Conservation (phyloP, 2,329 filamentous ascomycete species). For the Byssochlamys sp. region DNA sequence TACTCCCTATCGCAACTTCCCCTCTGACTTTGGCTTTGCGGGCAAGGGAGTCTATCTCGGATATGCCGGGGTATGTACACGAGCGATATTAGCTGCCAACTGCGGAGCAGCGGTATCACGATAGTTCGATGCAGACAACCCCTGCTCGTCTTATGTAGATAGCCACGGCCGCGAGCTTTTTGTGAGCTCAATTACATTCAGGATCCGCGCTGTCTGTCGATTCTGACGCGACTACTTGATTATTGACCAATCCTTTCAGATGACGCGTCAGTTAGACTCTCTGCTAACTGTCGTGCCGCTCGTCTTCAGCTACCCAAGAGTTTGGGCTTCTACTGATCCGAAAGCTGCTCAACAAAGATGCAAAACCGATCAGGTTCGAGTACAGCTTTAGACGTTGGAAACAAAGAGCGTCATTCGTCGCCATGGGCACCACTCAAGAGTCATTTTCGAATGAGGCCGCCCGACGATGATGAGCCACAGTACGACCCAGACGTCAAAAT, state of each 20-base stretch:
- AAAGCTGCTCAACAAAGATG: not conserved
- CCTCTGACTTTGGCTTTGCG: not conserved
- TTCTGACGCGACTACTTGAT: not conserved
- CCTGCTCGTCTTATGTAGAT: not conserved
- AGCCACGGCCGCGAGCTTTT: not conserved
- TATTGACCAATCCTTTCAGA: not conserved
- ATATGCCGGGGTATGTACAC: not conserved
- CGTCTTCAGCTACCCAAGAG: not conserved
- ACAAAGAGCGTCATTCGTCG: constrained; percentile 3
- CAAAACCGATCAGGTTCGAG: not conserved
- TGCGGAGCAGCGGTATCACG: not conserved
- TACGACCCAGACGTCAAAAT: not conserved
- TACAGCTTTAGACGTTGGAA: not conserved
- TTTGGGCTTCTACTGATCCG: not conserved
- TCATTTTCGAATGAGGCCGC: constrained; percentile 25
- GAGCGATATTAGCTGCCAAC: not conserved
- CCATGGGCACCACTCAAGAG: constrained; percentile 13
- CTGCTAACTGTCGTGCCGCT: not conserved
- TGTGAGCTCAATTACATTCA: not conserved
- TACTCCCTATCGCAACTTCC: not conserved
- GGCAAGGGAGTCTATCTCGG: not conserved
- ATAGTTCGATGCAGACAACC: not conserved
- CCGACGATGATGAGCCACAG: constrained; percentile 35
- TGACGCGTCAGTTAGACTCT: not conserved
- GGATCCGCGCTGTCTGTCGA: not conserved